These are phyloP conservation scores for Hansfordia pulvinata DNA, from an alignment of 2,329 filamentous ascomycete species.

Conservation along the genomic window DNA sequence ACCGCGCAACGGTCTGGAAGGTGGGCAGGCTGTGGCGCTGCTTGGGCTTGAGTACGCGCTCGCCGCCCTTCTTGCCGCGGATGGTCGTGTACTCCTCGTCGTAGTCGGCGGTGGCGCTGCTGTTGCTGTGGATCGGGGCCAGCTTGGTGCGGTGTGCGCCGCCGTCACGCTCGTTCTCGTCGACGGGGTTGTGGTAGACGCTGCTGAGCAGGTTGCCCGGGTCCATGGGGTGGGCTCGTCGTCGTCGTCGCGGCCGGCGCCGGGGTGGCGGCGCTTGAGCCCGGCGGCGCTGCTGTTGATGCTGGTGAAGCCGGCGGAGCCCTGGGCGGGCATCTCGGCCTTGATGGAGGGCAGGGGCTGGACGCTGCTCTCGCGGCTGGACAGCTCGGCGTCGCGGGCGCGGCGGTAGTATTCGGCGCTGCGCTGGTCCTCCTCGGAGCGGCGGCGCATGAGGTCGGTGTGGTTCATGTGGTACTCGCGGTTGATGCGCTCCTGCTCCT, in stretches of 20 bases:
- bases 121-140: constrained; percentile 10
- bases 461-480: constrained; percentile 9
- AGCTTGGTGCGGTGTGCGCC: too few species aligned
- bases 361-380: too few species aligned
- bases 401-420: too few species aligned
- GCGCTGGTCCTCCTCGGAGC: constrained; percentile 12
- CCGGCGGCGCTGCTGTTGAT: constrained; percentile 17
- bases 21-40: constrained; percentile 15
- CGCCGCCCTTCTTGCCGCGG: constrained; percentile 3
- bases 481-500: constrained; percentile 11
- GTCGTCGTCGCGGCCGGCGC: constrained; percentile 13
- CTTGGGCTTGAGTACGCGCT: constrained; percentile 13
- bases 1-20: constrained; percentile 7
- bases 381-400: too few species aligned
- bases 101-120: constrained; percentile 1
- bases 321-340: too few species aligned
- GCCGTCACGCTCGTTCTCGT: constrained; percentile 12
- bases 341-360: too few species aligned
- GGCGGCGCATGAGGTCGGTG: constrained; percentile 5
- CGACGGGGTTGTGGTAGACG: constrained; percentile 17
- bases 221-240: constrained; percentile 14
- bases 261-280: too few species aligned
- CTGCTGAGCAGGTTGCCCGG: constrained; percentile 17
- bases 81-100: constrained; percentile 4
- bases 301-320: constrained; percentile 12